Conservation (phyloP, 768 basidiomycete species). For the Mrakia hoshinonis region DNA sequence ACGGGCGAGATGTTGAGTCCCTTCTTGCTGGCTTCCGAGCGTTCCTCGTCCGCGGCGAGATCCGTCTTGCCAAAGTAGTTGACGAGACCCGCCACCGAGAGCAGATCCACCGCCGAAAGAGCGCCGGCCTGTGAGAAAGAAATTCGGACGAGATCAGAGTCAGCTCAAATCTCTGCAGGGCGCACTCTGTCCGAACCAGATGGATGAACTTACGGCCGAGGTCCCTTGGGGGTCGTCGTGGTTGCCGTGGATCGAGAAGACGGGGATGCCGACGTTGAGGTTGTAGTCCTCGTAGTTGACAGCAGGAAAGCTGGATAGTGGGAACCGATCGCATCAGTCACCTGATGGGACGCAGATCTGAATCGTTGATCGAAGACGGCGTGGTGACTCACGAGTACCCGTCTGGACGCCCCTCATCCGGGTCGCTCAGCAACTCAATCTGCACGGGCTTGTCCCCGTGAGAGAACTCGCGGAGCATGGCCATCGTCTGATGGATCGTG, state of each 20-base stretch:
- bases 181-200: neutral
- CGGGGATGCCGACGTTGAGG: slow-evolving; percentile 87
- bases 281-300: slow-evolving; percentile 96
- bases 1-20: slow-evolving; percentile 84
- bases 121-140: slow-evolving; percentile 66
- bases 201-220: slow-evolving; percentile 56
- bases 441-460: slow-evolving; percentile 78
- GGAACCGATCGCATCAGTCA: neutral
- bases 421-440: slow-evolving; percentile 84
- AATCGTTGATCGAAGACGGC: neutral
- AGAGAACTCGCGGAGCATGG: slow-evolving; percentile 81
- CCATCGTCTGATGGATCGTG: slow-evolving; percentile 78
- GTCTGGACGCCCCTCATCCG: slow-evolving; percentile 74
- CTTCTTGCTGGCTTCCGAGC: slow-evolving; percentile 46
- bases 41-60: slow-evolving; percentile 60
- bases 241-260: slow-evolving; percentile 98
- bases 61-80: slow-evolving; percentile 99
- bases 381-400: slow-evolving; percentile 62
- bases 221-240: slow-evolving; percentile 98
- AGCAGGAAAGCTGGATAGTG: slow-evolving; percentile 70
- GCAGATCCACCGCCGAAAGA: slow-evolving; percentile 84
- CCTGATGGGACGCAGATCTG: neutral
- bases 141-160: neutral
- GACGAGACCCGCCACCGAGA: slow-evolving; percentile 84
- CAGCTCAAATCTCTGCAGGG: neutral